Evolutionary conservation across 345 rosid genomes (phyloP).

Genomic region (Trapa bicornis): DNA sequence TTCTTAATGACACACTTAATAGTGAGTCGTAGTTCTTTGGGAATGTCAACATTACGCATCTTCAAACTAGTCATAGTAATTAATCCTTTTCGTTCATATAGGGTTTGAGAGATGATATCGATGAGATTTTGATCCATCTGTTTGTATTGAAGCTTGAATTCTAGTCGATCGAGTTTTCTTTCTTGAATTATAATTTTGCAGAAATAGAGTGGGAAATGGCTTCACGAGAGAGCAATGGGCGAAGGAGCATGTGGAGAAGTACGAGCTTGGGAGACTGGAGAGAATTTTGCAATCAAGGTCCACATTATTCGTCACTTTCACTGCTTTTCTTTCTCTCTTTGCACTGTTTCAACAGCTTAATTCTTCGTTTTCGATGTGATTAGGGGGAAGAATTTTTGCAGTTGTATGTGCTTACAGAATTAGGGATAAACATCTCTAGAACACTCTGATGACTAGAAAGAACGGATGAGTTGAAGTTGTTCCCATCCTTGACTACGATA

Average conservation of each 20-base stretch:
- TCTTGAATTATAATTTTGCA: background rate
- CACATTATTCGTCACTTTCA: conserved; percentile 13
- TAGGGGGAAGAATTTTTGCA: background rate
- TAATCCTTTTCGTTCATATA: too few relatives aligned
- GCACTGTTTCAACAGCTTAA: background rate
- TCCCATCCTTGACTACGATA: too few relatives aligned
- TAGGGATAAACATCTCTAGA: background rate
- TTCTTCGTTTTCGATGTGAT: too few relatives aligned
- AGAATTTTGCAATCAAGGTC: conserved; percentile 69
- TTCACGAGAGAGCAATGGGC: background rate
- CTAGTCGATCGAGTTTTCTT: background rate
- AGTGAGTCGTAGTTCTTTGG: too few relatives aligned
- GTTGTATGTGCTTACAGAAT: background rate
- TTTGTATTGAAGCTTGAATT: background rate
- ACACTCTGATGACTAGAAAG: background rate
- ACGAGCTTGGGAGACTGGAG: conserved; percentile 75
- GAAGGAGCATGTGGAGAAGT: conserved; percentile 39
- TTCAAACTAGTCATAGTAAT: too few relatives aligned
- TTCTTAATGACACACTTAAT: too few relatives aligned
- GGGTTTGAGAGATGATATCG: background rate
- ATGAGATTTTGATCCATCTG: conserved; percentile 4
- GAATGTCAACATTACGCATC: too few relatives aligned
- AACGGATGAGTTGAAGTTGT: too few relatives aligned
- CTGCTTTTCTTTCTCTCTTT: background rate
- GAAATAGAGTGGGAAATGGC: background rate